These are phyloP conservation scores for Symbiodinium natans DNA, from an alignment of 73 alveolate genomes.

Conservation along the genomic window DNA sequence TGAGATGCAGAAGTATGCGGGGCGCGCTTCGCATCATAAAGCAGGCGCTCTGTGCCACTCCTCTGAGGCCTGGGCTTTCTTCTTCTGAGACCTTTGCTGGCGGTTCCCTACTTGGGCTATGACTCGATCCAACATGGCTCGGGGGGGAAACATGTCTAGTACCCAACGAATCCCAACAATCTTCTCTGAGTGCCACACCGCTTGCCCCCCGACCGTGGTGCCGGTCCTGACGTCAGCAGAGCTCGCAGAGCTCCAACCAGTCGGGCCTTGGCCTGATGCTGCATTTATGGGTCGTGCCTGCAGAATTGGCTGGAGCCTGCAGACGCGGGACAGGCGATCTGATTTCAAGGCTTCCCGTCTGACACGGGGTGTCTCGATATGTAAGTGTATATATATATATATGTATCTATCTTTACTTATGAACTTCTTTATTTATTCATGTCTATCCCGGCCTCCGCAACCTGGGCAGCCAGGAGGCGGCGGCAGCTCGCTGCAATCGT, in stretches of 20 bases:
- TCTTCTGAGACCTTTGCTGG: background rate
- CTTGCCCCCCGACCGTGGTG: background rate
- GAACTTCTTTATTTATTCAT: background rate
- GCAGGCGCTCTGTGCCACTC: too few species aligned
- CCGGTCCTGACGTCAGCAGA: too few species aligned
- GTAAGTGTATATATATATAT: background rate
- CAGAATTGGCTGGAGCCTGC: constrained; percentile 4
- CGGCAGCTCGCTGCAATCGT: background rate
- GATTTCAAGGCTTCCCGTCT: too few species aligned
- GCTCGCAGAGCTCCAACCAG: too few species aligned
- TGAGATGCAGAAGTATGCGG: too few species aligned
- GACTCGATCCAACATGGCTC: too few species aligned
- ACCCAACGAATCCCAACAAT: too few species aligned
- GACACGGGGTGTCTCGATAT: background rate
- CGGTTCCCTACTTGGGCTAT: too few species aligned
- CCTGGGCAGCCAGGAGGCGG: background rate
- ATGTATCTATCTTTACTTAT: background rate
- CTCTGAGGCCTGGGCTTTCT: background rate
- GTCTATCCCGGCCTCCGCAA: background rate
- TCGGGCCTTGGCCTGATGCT: too few species aligned
- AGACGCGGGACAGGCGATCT: background rate
- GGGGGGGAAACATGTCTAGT: too few species aligned
- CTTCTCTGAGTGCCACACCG: background rate
- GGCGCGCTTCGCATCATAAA: too few species aligned
- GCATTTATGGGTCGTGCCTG: too few species aligned